Evolutionary conservation across 495 filamentous ascomycete genomes (phyloP).

Genomic region (Hypoxylon crocopeplum): DNA sequence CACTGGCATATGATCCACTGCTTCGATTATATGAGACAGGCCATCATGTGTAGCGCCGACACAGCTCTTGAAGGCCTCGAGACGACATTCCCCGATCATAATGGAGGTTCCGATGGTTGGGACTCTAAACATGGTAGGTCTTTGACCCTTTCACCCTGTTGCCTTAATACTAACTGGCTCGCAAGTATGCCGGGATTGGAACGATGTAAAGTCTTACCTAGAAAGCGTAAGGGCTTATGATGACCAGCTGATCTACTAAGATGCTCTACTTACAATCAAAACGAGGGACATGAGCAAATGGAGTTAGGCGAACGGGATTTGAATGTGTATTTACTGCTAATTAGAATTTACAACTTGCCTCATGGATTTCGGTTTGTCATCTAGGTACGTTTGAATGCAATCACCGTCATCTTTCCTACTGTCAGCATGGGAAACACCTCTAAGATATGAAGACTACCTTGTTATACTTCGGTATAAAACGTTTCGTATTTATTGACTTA

Average conservation of each 20-base stretch:
- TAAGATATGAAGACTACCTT: too few species aligned
- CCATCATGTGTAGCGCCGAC: conserved; percentile 55
- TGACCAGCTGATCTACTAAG: conserved; percentile 53
- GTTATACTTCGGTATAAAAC: too few species aligned
- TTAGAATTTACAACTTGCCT: too few species aligned
- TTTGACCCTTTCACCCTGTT: not conserved
- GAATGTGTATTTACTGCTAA: too few species aligned
- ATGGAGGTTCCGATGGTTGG: conserved; percentile 56
- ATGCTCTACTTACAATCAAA: not conserved
- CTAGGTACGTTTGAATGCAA: too few species aligned
- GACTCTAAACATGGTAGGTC: conserved; percentile 53
- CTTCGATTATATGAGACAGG: conserved; percentile 56
- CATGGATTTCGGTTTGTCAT: too few species aligned
- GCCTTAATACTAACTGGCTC: not conserved
- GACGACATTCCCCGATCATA: conserved; percentile 55
- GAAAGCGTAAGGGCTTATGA: conserved; percentile 56
- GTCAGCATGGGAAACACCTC: too few species aligned
- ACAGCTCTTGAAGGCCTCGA: conserved; percentile 52
- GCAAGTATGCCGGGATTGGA: conserved; percentile 51
- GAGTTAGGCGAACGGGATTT: conserved; percentile 6
- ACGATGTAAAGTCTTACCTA: conserved; percentile 47
- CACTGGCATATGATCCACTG: conserved; percentile 61
- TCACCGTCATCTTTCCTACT: too few species aligned
- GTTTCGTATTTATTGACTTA: too few species aligned
- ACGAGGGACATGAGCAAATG: not conserved